Conservation (phyloP, 23 red algal species). For the Chondrus crispus region DNA sequence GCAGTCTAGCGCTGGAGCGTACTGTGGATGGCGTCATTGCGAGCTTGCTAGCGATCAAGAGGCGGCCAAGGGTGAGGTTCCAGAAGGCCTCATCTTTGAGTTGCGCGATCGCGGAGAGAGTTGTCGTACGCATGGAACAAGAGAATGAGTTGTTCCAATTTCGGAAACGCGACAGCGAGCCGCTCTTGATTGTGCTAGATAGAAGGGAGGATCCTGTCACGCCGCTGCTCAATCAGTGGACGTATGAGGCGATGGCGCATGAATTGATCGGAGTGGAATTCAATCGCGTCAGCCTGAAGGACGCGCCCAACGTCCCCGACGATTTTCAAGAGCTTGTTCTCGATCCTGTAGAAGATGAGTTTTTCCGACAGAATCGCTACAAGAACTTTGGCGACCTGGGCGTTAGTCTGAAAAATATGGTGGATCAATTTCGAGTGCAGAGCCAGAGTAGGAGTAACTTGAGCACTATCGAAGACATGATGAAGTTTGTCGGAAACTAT, state of each 20-base stretch:
- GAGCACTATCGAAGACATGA: constrained; percentile 84
- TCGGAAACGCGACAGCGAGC: constrained; percentile 16
- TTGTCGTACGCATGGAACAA: constrained; percentile 86
- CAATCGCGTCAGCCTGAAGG: constrained; percentile 64
- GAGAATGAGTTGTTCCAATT: constrained; percentile 72
- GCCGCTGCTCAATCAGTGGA: constrained; percentile 98
- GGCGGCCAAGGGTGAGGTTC: constrained; percentile 63
- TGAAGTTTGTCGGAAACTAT: constrained; percentile 80
- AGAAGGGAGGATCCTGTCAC: constrained; percentile 93
- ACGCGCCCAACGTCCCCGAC: constrained; percentile 47
- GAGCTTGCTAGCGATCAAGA: constrained; percentile 44
- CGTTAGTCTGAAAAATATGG: constrained; percentile 66
- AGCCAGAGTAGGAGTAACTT: constrained; percentile 46
- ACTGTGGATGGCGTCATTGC: constrained; percentile 80
- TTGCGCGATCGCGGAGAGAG: constrained; percentile 75
- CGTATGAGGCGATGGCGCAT: constrained; percentile 98
- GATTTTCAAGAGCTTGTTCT: constrained; percentile 76
- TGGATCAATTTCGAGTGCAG: constrained; percentile 77
- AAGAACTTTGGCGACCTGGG: constrained; percentile 96
- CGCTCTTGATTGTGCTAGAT: constrained; percentile 83
- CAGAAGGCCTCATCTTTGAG: constrained; percentile 44
- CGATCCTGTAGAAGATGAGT: constrained; percentile 61
- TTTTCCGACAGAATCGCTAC: constrained; percentile 80
- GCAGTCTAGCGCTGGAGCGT: constrained; percentile 64
- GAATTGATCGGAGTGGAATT: constrained; percentile 83